phyloP scores from a whole-genome alignment of 176 grass and related monocot genomes.

The Raddia guianensis region DNA sequence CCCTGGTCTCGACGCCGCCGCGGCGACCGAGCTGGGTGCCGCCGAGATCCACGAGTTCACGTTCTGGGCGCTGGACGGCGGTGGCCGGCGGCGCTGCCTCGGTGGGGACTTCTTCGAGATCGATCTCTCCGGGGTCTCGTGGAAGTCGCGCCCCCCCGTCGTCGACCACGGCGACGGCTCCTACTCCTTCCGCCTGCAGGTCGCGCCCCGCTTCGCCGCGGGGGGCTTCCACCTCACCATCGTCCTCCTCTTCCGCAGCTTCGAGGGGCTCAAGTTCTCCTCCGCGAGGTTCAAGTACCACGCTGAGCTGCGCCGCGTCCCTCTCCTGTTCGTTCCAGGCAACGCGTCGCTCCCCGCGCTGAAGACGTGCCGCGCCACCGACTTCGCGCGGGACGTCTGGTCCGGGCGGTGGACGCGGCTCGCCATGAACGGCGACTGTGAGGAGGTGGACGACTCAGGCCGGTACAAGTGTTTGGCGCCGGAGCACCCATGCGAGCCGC shows the following conservation, averaged over 20 bases:
- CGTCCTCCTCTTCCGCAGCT: slow-evolving; percentile 91
- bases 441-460: slow-evolving; percentile 58
- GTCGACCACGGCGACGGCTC: slow-evolving; percentile 80
- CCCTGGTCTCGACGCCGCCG: slow-evolving; percentile 37
- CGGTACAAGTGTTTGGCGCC: slow-evolving; percentile 79
- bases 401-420: slow-evolving; percentile 90
- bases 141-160: slow-evolving; percentile 86
- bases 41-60: slow-evolving; percentile 64
- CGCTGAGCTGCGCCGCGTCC: slow-evolving; percentile 59
- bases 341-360: slow-evolving; percentile 56
- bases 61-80: slow-evolving; percentile 69
- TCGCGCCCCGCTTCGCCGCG: slow-evolving; percentile 60
- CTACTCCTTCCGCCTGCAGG: slow-evolving; percentile 87
- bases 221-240: slow-evolving; percentile 66
- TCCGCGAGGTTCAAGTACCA: slow-evolving; percentile 71
- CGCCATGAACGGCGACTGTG: slow-evolving; percentile 51
- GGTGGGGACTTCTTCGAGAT: slow-evolving; percentile 98
- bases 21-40: slow-evolving; percentile 38
- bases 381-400: slow-evolving; percentile 63
- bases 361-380: slow-evolving; percentile 51
- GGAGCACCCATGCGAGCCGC: slow-evolving; percentile 57
- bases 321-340: slow-evolving; percentile 40
- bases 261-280: slow-evolving; percentile 91
- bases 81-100: slow-evolving; percentile 59
- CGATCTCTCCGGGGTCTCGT: slow-evolving; percentile 67